Percentiles rank a stretch among this genome's conserved stretches.
These are phyloP conservation scores for Sphaerobolus stellatus DNA, from an alignment of 1,284 basidiomycete genomes.

Conservation along the genomic window DNA sequence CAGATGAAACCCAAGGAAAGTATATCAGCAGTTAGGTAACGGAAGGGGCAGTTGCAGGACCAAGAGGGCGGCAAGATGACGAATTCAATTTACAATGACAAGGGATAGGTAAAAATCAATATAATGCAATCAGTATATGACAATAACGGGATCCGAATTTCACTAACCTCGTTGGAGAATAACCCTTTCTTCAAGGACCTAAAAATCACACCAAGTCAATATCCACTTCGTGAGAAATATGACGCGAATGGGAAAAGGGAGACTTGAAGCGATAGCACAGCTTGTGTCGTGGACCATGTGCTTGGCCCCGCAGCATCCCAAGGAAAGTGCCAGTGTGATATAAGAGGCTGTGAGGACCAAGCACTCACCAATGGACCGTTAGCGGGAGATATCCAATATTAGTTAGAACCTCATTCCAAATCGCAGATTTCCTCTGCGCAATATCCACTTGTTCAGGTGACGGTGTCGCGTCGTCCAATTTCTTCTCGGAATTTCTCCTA, in stretches of 20 bases:
- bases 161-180: constrained; percentile 60
- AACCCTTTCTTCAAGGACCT: constrained; percentile 71
- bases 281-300: too few species aligned
- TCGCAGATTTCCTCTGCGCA: constrained; percentile 60
- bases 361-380: constrained; percentile 76
- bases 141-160: background rate
- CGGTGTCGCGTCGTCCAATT: constrained; percentile 33
- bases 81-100: background rate
- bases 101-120: background rate
- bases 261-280: too few species aligned
- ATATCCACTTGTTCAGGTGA: constrained; percentile 56
- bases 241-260: too few species aligned
- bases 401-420: constrained; percentile 70
- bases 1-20: too few species aligned
- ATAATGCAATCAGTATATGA: background rate
- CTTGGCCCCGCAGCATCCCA: too few species aligned
- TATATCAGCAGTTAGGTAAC: too few species aligned
- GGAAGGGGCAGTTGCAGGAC: too few species aligned
- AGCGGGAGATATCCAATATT: constrained; percentile 78
- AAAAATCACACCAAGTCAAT: background rate
- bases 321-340: too few species aligned
- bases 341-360: too few species aligned
- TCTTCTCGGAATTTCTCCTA: constrained; percentile 44
- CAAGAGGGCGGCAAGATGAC: background rate
- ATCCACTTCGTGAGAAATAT: too few species aligned